These are phyloP conservation scores for Rubia tinctorum DNA, from an alignment of 305 asterid species.

Conservation along the genomic window DNA sequence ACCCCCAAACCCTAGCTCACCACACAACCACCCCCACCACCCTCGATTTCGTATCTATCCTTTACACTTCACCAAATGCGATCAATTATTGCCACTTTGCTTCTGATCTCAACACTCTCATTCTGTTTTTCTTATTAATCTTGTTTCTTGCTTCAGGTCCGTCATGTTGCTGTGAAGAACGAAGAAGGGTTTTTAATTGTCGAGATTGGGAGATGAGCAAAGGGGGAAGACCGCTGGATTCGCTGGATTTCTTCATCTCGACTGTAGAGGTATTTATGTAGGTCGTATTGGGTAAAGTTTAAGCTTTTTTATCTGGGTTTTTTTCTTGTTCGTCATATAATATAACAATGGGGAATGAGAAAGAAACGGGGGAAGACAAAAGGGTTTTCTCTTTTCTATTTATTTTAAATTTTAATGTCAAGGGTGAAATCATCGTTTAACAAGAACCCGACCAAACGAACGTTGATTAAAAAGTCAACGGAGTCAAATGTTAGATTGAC, in stretches of 20 bases:
- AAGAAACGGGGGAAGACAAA: too few species aligned
- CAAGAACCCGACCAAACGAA: too few species aligned
- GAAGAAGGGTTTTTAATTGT: conserved; percentile 1
- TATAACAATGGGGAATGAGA: too few species aligned
- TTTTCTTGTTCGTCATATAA: too few species aligned
- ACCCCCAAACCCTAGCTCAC: too few species aligned
- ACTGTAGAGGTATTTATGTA: conserved; percentile 65
- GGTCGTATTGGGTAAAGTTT: not conserved
- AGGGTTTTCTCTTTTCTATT: too few species aligned
- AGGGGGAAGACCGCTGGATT: conserved; percentile 75
- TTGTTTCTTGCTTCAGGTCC: not conserved
- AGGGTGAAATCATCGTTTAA: too few species aligned
- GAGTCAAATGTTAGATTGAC: too few species aligned
- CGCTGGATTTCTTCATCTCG: conserved; percentile 94
- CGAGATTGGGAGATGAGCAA: conserved; percentile 53
- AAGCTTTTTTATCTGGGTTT: not conserved
- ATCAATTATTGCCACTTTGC: not conserved
- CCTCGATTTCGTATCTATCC: not conserved
- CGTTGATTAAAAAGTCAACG: too few species aligned
- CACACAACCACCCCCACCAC: too few species aligned
- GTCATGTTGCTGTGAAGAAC: not conserved
- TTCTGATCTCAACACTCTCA: not conserved
- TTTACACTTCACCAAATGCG: not conserved
- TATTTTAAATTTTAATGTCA: too few species aligned
- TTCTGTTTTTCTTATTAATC: not conserved